Evolutionary conservation across 495 filamentous ascomycete species (phyloP).

Genomic region (Penicillium pulvis): DNA sequence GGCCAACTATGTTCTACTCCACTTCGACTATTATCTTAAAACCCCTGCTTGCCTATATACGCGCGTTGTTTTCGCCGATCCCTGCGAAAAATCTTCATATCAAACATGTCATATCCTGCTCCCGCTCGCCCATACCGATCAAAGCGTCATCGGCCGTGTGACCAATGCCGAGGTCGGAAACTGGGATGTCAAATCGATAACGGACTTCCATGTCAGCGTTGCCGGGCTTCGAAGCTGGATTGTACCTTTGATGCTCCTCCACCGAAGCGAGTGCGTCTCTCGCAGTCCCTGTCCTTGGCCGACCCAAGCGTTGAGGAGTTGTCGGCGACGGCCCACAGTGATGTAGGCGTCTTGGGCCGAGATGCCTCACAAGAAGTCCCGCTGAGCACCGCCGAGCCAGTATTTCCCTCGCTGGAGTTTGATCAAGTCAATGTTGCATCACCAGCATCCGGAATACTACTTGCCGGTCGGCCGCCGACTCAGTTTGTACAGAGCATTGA

Average conservation of each 20-base stretch:
- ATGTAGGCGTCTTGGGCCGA: not conserved
- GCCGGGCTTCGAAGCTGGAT: constrained; percentile 26
- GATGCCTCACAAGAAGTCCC: constrained; percentile 10
- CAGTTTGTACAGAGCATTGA: constrained; percentile 40
- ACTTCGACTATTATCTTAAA: not conserved
- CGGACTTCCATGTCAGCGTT: constrained; percentile 33
- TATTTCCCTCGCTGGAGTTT: constrained; percentile 20
- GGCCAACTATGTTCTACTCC: not conserved
- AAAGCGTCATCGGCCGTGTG: constrained; percentile 41
- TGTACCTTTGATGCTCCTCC: constrained; percentile 38
- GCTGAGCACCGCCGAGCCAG: constrained; percentile 10
- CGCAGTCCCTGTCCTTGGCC: constrained; percentile 11
- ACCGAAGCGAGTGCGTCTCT: constrained; percentile 26
- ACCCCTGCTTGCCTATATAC: not conserved
- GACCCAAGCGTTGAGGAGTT: constrained; percentile 11
- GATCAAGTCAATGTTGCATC: constrained; percentile 19
- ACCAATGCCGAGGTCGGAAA: constrained; percentile 41
- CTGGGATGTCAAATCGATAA: constrained; percentile 36
- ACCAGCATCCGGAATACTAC: constrained; percentile 20
- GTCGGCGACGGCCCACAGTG: constrained; percentile 2
- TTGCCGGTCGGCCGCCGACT: constrained; percentile 21
- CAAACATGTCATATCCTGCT: constrained; percentile 15
- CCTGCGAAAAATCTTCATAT: not conserved
- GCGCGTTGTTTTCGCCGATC: constrained; percentile 16
- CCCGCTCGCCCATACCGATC: constrained; percentile 40